Percentiles rank a stretch among this genome's conserved stretches.
Conservation (phyloP, 495 filamentous ascomycete species). For the Glonium stellatum region DNA sequence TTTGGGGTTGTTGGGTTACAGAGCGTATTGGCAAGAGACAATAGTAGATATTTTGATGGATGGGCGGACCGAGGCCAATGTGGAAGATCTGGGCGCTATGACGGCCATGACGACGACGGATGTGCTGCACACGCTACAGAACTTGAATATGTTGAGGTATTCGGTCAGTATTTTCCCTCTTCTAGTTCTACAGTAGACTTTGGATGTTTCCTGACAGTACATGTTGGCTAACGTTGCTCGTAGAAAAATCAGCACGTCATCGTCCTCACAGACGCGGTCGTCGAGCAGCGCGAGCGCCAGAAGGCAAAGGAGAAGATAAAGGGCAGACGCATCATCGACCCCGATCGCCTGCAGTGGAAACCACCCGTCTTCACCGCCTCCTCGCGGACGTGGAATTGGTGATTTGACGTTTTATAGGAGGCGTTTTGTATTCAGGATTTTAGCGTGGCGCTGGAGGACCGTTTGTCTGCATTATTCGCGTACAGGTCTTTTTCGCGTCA, state of each 20-base stretch:
- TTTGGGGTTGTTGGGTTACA: slow-evolving; percentile 82
- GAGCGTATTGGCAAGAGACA: slow-evolving; percentile 94
- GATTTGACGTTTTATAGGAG: slow-evolving; percentile 10
- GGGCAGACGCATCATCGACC: slow-evolving; percentile 64
- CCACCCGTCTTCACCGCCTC: slow-evolving; percentile 89
- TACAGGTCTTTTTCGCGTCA: too few species aligned
- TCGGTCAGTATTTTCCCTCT: slow-evolving; percentile 45
- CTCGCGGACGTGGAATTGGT: slow-evolving; percentile 95
- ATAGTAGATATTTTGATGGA: slow-evolving; percentile 76
- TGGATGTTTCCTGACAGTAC: too few species aligned
- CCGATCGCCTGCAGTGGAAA: slow-evolving; percentile 81
- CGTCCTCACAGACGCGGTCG: slow-evolving; percentile 68
- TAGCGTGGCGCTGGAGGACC: background rate
- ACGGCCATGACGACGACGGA: slow-evolving; percentile 93
- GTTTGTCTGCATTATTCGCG: too few species aligned
- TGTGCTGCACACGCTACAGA: slow-evolving; percentile 86
- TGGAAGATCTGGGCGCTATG: slow-evolving; percentile 70
- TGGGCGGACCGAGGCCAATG: slow-evolving; percentile 57
- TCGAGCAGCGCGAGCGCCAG: slow-evolving; percentile 67
- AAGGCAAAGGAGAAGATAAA: slow-evolving; percentile 71
- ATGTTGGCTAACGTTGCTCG: background rate
- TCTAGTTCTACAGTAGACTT: background rate
- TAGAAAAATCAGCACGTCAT: slow-evolving; percentile 90
- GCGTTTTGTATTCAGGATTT: background rate
- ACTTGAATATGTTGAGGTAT: slow-evolving; percentile 88